Evolutionary conservation across 192 early-diverging fungal genomes (phyloP), one percentile per base, ranked within the genome.

Genomic region (Geranomyces variabilis): DNA sequence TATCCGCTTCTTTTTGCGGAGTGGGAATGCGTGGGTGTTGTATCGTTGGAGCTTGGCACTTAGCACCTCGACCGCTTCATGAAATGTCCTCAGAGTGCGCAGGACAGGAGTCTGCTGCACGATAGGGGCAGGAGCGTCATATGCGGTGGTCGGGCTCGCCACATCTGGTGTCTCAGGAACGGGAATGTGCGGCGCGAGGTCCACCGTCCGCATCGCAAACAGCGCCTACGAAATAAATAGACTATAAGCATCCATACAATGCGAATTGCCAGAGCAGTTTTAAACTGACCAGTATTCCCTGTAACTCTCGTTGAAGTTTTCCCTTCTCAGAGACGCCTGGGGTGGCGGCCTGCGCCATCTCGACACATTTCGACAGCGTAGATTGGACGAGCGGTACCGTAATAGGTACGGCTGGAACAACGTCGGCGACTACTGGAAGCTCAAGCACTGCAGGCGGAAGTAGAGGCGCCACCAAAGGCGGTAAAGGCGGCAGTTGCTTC

Each of bases 11-110:
- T 44, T 45, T 43, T 65, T 72, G 26, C 24, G 29, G 47, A 72
- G 51, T 9, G 70, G 70, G 5, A 65, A 56, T 17, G 63, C 49
- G 19, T 63, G 62, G 19, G 70, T 65, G n/a, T 63, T 65, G 51
- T 72, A 72, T 4, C 45, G 57, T 7, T 65, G 45, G 30, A 72
- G n/a, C 29, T 65, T 56, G 41, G 30, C 51, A 36, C n/a, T 33
- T 29, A 72, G 51, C 48, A 61, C 43, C 28, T 24, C n/a, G 28
- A 65, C 47, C 0, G 48, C 45, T 65, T 65, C 43, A 43, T 65
- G 63, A 12, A 72, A 51, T 14, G 24, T 55, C 4, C 22, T 65
- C 22, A 72, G 30, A 30, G 44, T 26, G 22, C 55, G 70, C 7
- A 26, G 13, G n/a, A 72, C 36, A 4, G 63, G 60, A 15, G 45